Conservation (phyloP, 176 grass and related monocot species). For the Cymbopogon citratus region DNA sequence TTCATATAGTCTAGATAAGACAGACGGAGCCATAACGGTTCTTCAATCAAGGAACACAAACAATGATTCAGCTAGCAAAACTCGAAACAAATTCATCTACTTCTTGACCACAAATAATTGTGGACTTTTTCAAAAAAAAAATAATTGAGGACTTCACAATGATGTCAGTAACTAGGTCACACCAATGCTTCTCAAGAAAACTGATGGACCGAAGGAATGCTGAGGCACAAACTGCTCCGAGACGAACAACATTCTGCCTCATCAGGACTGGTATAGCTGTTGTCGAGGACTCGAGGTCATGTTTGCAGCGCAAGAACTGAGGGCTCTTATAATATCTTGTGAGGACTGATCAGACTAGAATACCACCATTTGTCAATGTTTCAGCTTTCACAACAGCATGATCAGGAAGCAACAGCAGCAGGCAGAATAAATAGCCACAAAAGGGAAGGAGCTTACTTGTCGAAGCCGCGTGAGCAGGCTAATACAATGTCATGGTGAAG, state of each 20-base stretch:
- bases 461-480: conserved; percentile 78
- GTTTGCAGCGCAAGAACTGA: conserved; percentile 49
- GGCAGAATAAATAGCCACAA: not conserved
- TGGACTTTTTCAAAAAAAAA: no score
- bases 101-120: no score
- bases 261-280: conserved; percentile 65
- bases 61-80: no score
- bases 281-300: conserved; percentile 54
- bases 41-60: no score
- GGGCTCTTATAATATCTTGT: conserved; percentile 80
- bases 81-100: no score
- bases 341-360: conserved; percentile 61
- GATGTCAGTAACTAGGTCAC: conserved; percentile 61
- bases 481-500: conserved; percentile 85
- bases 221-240: conserved; percentile 68
- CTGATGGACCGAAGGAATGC: conserved; percentile 69
- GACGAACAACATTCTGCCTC: conserved; percentile 49
- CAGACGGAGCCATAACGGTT: no score
- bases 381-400: conserved; percentile 63
- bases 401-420: not conserved
- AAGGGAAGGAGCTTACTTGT: conserved; percentile 68
- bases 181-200: conserved; percentile 60
- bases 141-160: no score
- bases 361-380: conserved; percentile 50
- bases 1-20: no score